These are phyloP conservation scores for Spizellomyces sp. DNA, from an alignment of 192 early-diverging fungal genomes.

Conservation along the genomic window DNA sequence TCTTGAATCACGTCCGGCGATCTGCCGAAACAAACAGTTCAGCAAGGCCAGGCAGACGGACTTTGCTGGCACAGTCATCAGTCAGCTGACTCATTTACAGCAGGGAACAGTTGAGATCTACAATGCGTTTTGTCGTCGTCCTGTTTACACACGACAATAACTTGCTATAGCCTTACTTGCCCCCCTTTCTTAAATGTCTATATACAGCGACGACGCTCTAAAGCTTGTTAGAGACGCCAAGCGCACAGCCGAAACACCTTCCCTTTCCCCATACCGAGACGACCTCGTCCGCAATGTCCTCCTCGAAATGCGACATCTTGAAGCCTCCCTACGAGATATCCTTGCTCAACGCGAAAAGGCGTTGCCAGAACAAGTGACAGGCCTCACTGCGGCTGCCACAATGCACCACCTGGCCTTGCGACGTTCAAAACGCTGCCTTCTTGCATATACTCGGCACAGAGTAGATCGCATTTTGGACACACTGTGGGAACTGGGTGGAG, in stretches of 20 bases:
- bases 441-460: slow-evolving; percentile 83
- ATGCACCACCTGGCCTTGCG: slow-evolving; percentile 62
- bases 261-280: slow-evolving; percentile 76
- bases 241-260: slow-evolving; percentile 58
- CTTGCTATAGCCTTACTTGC: too few relatives aligned
- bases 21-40: too few relatives aligned
- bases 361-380: slow-evolving; percentile 12
- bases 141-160: too few relatives aligned
- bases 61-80: too few relatives aligned
- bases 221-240: slow-evolving; percentile 82
- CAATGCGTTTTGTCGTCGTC: too few relatives aligned
- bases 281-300: slow-evolving; percentile 77
- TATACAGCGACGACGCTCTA: slow-evolving; percentile 78
- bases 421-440: slow-evolving; percentile 85
- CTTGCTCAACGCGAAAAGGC: slow-evolving; percentile 1
- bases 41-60: too few relatives aligned
- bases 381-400: slow-evolving; percentile 35
- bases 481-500: slow-evolving; percentile 67
- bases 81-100: too few relatives aligned
- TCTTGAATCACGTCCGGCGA: too few relatives aligned
- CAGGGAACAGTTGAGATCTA: too few relatives aligned
- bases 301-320: slow-evolving; percentile 66
- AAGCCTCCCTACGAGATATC: slow-evolving; percentile 10
- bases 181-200: slow-evolving; percentile 29
- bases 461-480: slow-evolving; percentile 67